Percentiles rank a stretch among this genome's conserved stretches.
Evolutionary conservation across 1,284 basidiomycete species (phyloP).

Genomic region (Sporisorium exsertum): DNA sequence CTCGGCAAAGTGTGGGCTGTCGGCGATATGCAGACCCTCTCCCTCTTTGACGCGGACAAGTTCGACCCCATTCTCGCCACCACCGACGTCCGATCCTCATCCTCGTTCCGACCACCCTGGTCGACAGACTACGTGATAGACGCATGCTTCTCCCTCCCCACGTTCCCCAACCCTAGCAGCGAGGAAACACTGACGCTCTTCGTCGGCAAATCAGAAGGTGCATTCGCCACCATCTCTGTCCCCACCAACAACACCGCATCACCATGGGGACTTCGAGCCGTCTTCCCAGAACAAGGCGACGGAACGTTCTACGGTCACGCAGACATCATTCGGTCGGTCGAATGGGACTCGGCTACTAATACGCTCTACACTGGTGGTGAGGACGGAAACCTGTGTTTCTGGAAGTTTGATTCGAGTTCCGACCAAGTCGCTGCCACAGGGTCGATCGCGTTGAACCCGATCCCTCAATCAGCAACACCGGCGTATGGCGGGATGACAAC

Average conservation of each 20-base stretch:
- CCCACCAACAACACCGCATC: slow-evolving; percentile 1
- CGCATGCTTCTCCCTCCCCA: slow-evolving; percentile 27
- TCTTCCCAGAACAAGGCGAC: slow-evolving; percentile 48
- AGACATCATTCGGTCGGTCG: slow-evolving; percentile 58
- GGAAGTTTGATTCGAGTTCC: slow-evolving; percentile 30
- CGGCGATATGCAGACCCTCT: slow-evolving; percentile 67
- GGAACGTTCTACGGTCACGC: slow-evolving; percentile 47
- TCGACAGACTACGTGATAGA: slow-evolving; percentile 67
- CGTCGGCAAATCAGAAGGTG: slow-evolving; percentile 42
- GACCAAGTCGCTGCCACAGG: slow-evolving; percentile 3
- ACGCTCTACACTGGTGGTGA: slow-evolving; percentile 58
- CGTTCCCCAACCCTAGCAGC: slow-evolving; percentile 21
- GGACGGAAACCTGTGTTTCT: slow-evolving; percentile 57
- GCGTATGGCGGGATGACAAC: not conserved
- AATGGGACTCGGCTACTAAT: slow-evolving; percentile 39
- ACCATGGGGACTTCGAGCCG: slow-evolving; percentile 28
- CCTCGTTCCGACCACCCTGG: slow-evolving; percentile 58
- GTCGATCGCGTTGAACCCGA: slow-evolving; percentile 11
- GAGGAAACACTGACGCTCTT: slow-evolving; percentile 26
- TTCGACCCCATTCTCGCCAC: slow-evolving; percentile 54
- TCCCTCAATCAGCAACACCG: slow-evolving; percentile 2
- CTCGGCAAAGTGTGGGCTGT: slow-evolving; percentile 63
- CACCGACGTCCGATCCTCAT: slow-evolving; percentile 50
- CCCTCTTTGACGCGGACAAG: slow-evolving; percentile 64
- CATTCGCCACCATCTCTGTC: slow-evolving; percentile 33